phyloP scores from a whole-genome alignment of 2,329 filamentous ascomycete species.

The Fusarium sp. region DNA sequence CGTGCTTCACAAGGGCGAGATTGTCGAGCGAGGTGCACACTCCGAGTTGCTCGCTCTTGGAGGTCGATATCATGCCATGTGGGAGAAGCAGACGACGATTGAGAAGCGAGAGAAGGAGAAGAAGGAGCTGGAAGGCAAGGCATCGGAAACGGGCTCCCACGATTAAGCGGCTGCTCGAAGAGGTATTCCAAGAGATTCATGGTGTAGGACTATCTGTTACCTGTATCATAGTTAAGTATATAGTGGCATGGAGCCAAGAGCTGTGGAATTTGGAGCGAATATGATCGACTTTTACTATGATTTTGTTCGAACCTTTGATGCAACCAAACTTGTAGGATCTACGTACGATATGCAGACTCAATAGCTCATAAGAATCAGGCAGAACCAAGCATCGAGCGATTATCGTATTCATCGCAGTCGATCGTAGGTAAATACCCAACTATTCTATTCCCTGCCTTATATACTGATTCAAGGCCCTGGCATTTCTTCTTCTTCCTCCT shows the following conservation, averaged over 20 bases:
- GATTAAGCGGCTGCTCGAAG: not conserved
- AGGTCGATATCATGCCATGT: slow-evolving; percentile 62
- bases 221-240: not conserved
- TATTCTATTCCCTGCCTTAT: no score
- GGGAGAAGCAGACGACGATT: slow-evolving; percentile 59
- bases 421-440: no score
- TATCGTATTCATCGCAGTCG: no score
- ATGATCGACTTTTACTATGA: no score
- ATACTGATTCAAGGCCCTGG: no score
- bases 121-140: slow-evolving; percentile 42
- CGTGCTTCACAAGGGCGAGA: slow-evolving; percentile 60
- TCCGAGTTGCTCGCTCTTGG: slow-evolving; percentile 54
- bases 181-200: not conserved
- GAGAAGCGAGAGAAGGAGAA: slow-evolving; percentile 50
- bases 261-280: not conserved
- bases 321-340: no score
- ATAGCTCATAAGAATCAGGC: no score
- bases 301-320: no score
- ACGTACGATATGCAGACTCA: no score
- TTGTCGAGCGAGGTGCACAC: slow-evolving; percentile 62
- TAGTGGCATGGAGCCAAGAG: not conserved
- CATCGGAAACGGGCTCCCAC: slow-evolving; percentile 18
- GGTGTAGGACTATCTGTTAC: slow-evolving; percentile 1
- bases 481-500: no score
- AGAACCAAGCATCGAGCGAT: no score